Conservation (phyloP, 176 grass and related monocot species). For the Lolium multiflorum region DNA sequence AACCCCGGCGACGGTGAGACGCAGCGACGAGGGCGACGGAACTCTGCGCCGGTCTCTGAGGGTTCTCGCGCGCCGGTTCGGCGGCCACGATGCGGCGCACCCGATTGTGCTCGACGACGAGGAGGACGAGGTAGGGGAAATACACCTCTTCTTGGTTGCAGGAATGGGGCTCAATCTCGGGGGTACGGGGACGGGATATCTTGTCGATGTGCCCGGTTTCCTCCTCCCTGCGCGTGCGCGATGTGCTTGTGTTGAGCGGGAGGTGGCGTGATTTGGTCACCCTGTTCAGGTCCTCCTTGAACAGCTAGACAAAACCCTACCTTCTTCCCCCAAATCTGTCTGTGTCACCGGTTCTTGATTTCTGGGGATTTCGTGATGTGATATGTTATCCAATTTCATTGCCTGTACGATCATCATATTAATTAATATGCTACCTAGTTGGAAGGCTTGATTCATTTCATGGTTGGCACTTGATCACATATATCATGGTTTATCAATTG, state of each 20-base stretch:
- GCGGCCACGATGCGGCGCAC: neutral
- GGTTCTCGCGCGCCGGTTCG: neutral
- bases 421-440: neutral
- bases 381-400: slow-evolving; percentile 8
- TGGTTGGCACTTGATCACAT: neutral
- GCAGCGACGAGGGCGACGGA: neutral
- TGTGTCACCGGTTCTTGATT: neutral
- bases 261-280: neutral
- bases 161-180: neutral
- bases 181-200: neutral
- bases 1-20: neutral
- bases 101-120: neutral
- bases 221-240: neutral
- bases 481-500: neutral
- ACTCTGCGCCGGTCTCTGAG: neutral
- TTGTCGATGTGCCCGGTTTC: neutral
- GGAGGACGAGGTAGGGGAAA: neutral
- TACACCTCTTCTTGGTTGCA: neutral
- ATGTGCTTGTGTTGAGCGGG: neutral
- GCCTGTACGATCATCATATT: neutral
- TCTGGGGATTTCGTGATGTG: slow-evolving; percentile 7
- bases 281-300: neutral
- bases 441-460: slow-evolving; percentile 6
- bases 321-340: neutral
- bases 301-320: neutral